A percentile compares a stretch with the other conserved stretches of the same genome.
Evolutionary conservation across 176 grass and related monocot species (phyloP).

Genomic region (Aegilops longissima): DNA sequence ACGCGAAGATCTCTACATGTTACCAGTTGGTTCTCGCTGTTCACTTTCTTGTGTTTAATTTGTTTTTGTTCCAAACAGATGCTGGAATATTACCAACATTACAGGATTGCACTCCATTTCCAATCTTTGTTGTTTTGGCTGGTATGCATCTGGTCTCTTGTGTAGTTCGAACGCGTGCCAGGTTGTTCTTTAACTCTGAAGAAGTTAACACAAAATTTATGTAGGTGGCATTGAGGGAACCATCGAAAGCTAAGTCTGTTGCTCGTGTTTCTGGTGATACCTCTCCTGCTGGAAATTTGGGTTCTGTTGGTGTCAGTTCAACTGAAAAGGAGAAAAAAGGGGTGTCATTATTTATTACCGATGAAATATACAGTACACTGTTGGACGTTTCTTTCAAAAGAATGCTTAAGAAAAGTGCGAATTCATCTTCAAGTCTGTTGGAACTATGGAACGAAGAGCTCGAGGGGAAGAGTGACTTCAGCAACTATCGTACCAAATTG

Average conservation of each 20-base stretch:
- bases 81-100: conserved; percentile 96
- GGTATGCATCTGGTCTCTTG: conserved; percentile 52
- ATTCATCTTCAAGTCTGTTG: conserved; percentile 50
- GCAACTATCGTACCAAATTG: conserved; percentile 82
- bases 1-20: background rate
- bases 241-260: conserved; percentile 77
- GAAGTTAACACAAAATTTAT: conserved; percentile 26
- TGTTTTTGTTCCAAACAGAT: conserved; percentile 63
- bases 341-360: conserved; percentile 60
- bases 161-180: conserved; percentile 13
- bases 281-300: conserved; percentile 45
- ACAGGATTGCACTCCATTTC: conserved; percentile 83
- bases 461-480: conserved; percentile 83
- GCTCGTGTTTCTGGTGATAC: conserved; percentile 61
- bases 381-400: conserved; percentile 89
- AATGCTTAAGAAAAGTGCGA: conserved; percentile 85
- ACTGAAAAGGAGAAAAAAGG: conserved; percentile 85
- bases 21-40: background rate
- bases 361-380: conserved; percentile 80
- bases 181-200: conserved; percentile 28
- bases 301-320: conserved; percentile 38
- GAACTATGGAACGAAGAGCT: conserved; percentile 94
- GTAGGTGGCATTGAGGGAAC: conserved; percentile 84
- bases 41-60: conserved; percentile 29
- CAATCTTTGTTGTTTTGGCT: conserved; percentile 98